Percentiles rank a stretch among this genome's conserved stretches.
These are phyloP conservation scores for Wickerhamiella australiensis DNA, from an alignment of 805 yeast species.

Conservation along the genomic window DNA sequence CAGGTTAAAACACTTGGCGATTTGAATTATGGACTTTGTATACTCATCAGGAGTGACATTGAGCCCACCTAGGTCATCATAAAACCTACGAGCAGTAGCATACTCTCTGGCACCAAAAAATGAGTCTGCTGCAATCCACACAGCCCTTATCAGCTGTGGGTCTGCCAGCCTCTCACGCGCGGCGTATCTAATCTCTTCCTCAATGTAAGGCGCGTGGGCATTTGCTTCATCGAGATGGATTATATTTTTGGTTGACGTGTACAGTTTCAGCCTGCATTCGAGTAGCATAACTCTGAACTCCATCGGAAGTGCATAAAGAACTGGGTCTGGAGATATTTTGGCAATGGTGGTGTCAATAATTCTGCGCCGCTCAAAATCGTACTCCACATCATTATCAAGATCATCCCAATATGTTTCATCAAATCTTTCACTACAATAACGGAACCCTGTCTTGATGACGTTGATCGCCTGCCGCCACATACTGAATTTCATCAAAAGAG, in stretches of 20 bases:
- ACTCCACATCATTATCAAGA: conserved; percentile 60
- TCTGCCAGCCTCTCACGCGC: conserved; percentile 52
- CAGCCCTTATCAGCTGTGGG: conserved; percentile 30
- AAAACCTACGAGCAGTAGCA: conserved; percentile 63
- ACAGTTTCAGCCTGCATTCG: conserved; percentile 46
- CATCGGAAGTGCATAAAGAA: conserved; percentile 49
- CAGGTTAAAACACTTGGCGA: conserved; percentile 70
- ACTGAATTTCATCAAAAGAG: neutral
- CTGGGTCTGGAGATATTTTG: neutral
- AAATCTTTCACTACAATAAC: conserved; percentile 72
- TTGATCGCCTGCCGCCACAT: conserved; percentile 37
- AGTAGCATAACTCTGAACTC: conserved; percentile 82
- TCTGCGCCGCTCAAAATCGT: conserved; percentile 49
- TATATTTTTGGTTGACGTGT: conserved; percentile 28
- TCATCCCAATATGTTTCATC: conserved; percentile 58
- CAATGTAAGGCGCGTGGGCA: conserved; percentile 49
- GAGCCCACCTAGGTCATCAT: conserved; percentile 38
- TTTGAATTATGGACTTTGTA: conserved; percentile 35
- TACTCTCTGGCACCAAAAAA: conserved; percentile 56
- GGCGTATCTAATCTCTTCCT: conserved; percentile 35
- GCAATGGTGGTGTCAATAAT: conserved; percentile 11
- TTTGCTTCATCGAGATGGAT: conserved; percentile 54
- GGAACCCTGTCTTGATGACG: conserved; percentile 53
- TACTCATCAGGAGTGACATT: conserved; percentile 28
- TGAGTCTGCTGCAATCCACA: conserved; percentile 61